Base-by-base conservation (phyloP, 2,329 filamentous ascomycete genomes). In the Fusarium robinianum region DNA sequence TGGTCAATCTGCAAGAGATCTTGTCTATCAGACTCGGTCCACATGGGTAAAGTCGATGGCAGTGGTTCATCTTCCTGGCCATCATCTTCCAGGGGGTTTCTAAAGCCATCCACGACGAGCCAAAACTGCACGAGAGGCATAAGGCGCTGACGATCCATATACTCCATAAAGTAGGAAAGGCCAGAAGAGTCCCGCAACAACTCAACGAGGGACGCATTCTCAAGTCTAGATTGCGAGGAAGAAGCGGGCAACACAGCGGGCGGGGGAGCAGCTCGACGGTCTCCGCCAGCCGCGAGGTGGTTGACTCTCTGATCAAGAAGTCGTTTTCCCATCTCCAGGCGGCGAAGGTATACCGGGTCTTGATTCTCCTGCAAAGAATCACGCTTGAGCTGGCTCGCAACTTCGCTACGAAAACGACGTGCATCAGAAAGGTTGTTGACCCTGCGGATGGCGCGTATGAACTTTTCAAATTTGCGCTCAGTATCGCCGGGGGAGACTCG, bases 131-230 rank as follows among this genome's bases (percentile, higher is more conserved):
- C 91, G 32, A 96, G 73, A 10, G 87, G 80, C 85, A 97, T 92
- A 17, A 92, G 76, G 11, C 80, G 79, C 64, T 91, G 87, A 27
- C 94, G 84, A 65, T 99, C 94, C 94, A 99, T 99, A 63, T 90
- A 97, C 65, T 99, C 94, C 94, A 99, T 99, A 71, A 99, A 97
- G 65, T 96, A 99, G 3, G 94, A 97, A 7, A 99, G 76, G 1
- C 90, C 92, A 1, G 92, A 87, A 3, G 94, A 82, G 67, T 95
- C 90, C 56, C 91, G 87, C 45, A 99, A 76, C n/a, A 99, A 77
- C 54, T 97, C 90, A 9, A 85, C 81, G 3, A 97, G 74, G 1
- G 88, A 84, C 6, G 86, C 85, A 57, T 87, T 87, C 53, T 90
- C 85, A 25, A 91, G 73, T 30, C 78, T 79, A 2, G 87, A 86